Percentiles rank a stretch among this genome's conserved stretches.
These are phyloP conservation scores for Protomyces inouyei DNA, from an alignment of 1,139 yeast species.

Conservation along the genomic window DNA sequence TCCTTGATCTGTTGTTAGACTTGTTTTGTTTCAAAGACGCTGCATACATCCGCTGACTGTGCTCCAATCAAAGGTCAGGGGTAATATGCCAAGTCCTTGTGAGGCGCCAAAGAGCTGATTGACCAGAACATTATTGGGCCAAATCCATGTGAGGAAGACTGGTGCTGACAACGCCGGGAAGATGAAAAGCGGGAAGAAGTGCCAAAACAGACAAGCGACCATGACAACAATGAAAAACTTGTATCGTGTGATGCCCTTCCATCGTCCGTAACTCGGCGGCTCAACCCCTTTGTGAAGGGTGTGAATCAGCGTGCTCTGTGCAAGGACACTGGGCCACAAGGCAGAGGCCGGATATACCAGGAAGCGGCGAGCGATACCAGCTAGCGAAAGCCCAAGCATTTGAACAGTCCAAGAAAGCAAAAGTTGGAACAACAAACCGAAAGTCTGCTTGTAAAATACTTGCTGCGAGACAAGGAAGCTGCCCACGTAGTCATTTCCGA, in stretches of 20 bases:
- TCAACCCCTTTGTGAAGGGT: constrained; percentile 38
- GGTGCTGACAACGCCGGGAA: constrained; percentile 51
- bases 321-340: constrained; percentile 52
- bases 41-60: constrained; percentile 37
- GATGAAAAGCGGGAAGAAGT: constrained; percentile 55
- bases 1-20: constrained; percentile 42
- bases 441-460: constrained; percentile 47
- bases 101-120: constrained; percentile 58
- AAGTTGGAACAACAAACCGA: constrained; percentile 51
- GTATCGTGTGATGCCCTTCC: constrained; percentile 51
- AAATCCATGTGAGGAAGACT: constrained; percentile 40
- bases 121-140: constrained; percentile 50
- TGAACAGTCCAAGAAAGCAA: constrained; percentile 50
- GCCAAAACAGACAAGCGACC: constrained; percentile 47
- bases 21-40: constrained; percentile 31
- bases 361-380: constrained; percentile 55
- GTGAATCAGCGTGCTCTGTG: constrained; percentile 3
- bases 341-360: constrained; percentile 58
- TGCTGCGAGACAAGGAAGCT: constrained; percentile 57
- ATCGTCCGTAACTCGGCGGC: constrained; percentile 50
- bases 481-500: constrained; percentile 56
- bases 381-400: constrained; percentile 60
- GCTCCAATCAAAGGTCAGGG: constrained; percentile 53
- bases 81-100: constrained; percentile 62
- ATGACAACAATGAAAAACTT: constrained; percentile 46